These are phyloP conservation scores for Herpetospermum pedunculosum DNA, from an alignment of 306 rosid genomes.

Conservation along the genomic window DNA sequence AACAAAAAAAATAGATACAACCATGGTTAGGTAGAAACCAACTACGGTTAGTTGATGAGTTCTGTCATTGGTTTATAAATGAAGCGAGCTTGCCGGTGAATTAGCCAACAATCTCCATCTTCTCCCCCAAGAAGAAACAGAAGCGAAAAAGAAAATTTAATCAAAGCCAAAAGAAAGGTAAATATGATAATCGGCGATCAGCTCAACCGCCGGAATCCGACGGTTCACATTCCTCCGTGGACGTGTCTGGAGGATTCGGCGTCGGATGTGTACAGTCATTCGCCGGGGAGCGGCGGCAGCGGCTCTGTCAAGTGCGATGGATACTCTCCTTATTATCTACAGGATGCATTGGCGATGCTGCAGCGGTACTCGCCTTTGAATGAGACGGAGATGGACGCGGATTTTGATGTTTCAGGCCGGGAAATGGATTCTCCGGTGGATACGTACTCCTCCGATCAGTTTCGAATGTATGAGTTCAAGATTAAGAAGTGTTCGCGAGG, in stretches of 20 bases:
- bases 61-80: neutral
- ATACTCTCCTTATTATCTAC: conserved; percentile 38
- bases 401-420: conserved; percentile 27
- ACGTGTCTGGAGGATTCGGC: conserved; percentile 35
- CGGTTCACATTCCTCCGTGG: conserved; percentile 77
- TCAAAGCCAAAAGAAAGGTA: neutral
- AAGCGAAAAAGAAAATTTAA: neutral
- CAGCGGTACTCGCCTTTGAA: conserved; percentile 56
- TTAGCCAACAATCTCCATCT: conserved; percentile 1
- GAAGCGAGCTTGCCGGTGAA: neutral
- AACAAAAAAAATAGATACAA: neutral
- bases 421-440: conserved; percentile 66
- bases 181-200: conserved; percentile 74
- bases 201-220: conserved; percentile 46
- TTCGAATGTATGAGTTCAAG: conserved; percentile 92
- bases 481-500: conserved; percentile 73
- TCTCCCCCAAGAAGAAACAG: neutral
- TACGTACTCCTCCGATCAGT: conserved; percentile 80
- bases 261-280: conserved; percentile 37
- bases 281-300: conserved; percentile 17
- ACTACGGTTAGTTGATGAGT: conserved; percentile 4
- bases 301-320: conserved; percentile 25
- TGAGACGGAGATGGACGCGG: conserved; percentile 46
- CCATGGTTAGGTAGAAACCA: conserved; percentile 8
- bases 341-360: conserved; percentile 51